Percentiles rank a stretch among this genome's conserved stretches.
Evolutionary conservation across 2,329 filamentous ascomycete genomes (phyloP).

Genomic region (Pseudocercospora ulei): DNA sequence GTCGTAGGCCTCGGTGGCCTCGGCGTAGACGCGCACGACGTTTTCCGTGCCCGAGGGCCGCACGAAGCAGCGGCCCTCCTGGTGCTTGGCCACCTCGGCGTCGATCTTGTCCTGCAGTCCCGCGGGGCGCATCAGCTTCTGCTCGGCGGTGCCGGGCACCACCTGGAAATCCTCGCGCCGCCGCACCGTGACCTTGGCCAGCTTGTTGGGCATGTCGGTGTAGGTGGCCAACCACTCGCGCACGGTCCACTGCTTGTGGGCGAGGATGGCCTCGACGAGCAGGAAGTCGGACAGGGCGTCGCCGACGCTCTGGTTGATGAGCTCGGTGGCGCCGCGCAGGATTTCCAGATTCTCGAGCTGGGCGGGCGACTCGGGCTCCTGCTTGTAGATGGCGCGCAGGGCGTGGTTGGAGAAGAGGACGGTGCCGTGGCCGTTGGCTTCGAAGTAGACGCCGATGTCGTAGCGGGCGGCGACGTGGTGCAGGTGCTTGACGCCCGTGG

Average conservation of each 20-base stretch:
- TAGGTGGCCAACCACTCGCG: conserved; percentile 87
- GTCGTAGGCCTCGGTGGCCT: conserved; percentile 79
- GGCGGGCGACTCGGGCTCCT: conserved; percentile 78
- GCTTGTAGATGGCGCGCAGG: conserved; percentile 64
- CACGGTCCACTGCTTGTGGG: conserved; percentile 84
- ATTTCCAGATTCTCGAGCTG: conserved; percentile 83
- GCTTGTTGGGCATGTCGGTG: conserved; percentile 83
- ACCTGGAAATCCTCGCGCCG: conserved; percentile 85
- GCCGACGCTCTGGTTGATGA: conserved; percentile 97
- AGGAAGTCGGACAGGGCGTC: conserved; percentile 94
- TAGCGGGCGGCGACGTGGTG: conserved; percentile 94
- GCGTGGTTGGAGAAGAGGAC: conserved; percentile 86
- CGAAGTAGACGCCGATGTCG: conserved; percentile 95
- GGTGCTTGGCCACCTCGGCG: conserved; percentile 77
- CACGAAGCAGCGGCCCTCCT: conserved; percentile 79
- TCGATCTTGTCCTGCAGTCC: conserved; percentile 82
- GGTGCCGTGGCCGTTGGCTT: conserved; percentile 95
- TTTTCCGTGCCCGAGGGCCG: conserved; percentile 93
- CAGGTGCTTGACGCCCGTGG: conserved; percentile 92
- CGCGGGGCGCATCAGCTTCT: conserved; percentile 67
- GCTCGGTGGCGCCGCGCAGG: conserved; percentile 69
- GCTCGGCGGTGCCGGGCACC: conserved; percentile 67
- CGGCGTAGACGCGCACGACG: conserved; percentile 88
- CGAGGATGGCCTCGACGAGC: conserved; percentile 88
- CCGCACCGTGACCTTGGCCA: conserved; percentile 83